Base-by-base conservation (phyloP, 371 early-diverging fungal species). In the Choanephora cucurbitarum region DNA sequence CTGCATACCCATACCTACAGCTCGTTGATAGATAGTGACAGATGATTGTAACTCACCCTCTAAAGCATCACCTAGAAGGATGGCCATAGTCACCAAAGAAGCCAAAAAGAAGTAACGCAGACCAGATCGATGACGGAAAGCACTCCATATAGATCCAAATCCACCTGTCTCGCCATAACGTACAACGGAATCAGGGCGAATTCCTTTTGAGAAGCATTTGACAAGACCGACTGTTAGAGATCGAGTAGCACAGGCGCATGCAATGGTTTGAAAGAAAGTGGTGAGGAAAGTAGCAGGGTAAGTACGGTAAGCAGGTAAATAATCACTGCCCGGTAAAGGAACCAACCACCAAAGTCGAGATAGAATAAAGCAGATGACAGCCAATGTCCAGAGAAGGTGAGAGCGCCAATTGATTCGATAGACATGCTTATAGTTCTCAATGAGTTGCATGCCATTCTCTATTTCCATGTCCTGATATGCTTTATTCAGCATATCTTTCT, bases 321-420 rank as follows among this genome's bases (percentile, higher is more conserved):
- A 31, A 8, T 44, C 24, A 23, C 37, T 21, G 4, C 61, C 61
- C 40, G 61, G 61, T 14, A 61, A 42, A 5, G 61, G 61, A 17
- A 61, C 55, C 15, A 61, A 21, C 61, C 61, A 61, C 61, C 61
- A 61, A 45, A 55, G 31, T 41, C 49, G 23, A 9, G 55, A 40
- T 5, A 55, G 23, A 11, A 61, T 50, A 24, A 61, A 49, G 17
- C 51, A 50, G 14, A 46, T 28, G 13, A 61, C 31, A 2, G 61
- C 23, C 14, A 61, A 1, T 2, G 39, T 21, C 61, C 61, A 61
- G 2, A 50, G 32, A 17, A 43, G 15, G 33, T 61, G 61, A 10
- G 45, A 31, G 19, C 42, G 49, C 50, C 51, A 57, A 32, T 57
- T 44, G 14, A 57, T 50, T 24, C 37, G 39, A 32, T 55, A 55